Evolutionary conservation across 2,329 filamentous ascomycete genomes (phyloP).

Genomic region (Rutstroemia sp.): DNA sequence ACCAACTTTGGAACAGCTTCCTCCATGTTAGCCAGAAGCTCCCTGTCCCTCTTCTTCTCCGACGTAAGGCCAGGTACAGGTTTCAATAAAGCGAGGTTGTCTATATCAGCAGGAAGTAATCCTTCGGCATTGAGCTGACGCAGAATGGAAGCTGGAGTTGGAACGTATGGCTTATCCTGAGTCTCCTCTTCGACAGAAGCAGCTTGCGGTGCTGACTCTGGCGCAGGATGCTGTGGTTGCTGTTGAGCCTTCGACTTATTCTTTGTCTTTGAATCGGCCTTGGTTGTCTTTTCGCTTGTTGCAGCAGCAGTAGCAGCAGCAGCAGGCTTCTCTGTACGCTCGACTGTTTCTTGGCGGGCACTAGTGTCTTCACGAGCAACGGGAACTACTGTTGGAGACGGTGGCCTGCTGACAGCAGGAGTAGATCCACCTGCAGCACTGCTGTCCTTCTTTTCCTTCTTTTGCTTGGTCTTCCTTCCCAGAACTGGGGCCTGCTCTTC

Average conservation of each 20-base stretch:
- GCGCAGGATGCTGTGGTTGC: slow-evolving; percentile 14
- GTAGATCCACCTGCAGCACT: slow-evolving; percentile 23
- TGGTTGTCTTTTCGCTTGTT: slow-evolving; percentile 6
- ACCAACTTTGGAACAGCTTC: slow-evolving; percentile 35
- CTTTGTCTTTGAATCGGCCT: slow-evolving; percentile 18
- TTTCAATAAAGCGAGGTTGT: slow-evolving; percentile 32
- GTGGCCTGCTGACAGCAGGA: slow-evolving; percentile 22
- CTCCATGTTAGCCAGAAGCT: slow-evolving; percentile 12
- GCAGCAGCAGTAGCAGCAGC: not conserved
- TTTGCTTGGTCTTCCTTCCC: slow-evolving; percentile 78
- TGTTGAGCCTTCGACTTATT: slow-evolving; percentile 20
- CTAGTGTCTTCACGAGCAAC: slow-evolving; percentile 3
- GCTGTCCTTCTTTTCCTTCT: slow-evolving; percentile 56
- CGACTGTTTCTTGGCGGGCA: not conserved
- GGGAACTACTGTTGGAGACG: slow-evolving; percentile 19
- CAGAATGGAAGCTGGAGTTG: slow-evolving; percentile 31
- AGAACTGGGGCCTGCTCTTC: slow-evolving; percentile 61
- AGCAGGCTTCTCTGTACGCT: not conserved
- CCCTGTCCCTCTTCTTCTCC: slow-evolving; percentile 8
- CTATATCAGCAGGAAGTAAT: slow-evolving; percentile 31
- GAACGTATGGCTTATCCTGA: slow-evolving; percentile 21
- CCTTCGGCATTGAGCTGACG: slow-evolving; percentile 32
- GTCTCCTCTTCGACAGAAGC: slow-evolving; percentile 24
- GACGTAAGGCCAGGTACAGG: slow-evolving; percentile 9
- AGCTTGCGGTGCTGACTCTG: slow-evolving; percentile 15